These are phyloP conservation scores for Scheffersomyces stambukii DNA, from an alignment of 1,139 yeast genomes.

Conservation along the genomic window DNA sequence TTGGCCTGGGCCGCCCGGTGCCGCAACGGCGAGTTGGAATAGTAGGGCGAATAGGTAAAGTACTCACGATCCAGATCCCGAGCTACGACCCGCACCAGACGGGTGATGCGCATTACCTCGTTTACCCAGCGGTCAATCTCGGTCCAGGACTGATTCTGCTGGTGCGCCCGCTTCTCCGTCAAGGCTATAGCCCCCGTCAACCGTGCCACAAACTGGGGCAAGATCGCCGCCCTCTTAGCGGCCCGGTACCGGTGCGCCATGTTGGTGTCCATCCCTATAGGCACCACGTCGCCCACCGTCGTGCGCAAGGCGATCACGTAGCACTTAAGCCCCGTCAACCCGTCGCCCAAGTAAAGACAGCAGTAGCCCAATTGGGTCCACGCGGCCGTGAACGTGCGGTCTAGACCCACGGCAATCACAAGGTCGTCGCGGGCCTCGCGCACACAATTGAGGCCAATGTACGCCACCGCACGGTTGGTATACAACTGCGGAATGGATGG, in stretches of 20 bases:
- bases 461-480: constrained; percentile 42
- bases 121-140: constrained; percentile 21
- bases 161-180: constrained; percentile 39
- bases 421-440: constrained; percentile 40
- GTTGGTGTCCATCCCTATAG: constrained; percentile 17
- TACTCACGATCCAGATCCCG: constrained; percentile 24
- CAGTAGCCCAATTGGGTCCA: constrained; percentile 48
- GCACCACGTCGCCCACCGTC: constrained; percentile 29
- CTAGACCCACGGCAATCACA: constrained; percentile 27
- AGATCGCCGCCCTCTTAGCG: constrained; percentile 19
- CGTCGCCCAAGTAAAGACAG: constrained; percentile 39
- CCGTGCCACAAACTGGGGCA: constrained; percentile 41
- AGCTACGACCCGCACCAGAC: constrained; percentile 21
- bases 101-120: constrained; percentile 26
- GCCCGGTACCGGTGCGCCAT: constrained; percentile 18
- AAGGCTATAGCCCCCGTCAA: constrained; percentile 32
- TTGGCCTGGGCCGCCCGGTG: constrained; percentile 31
- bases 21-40: constrained; percentile 24
- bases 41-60: constrained; percentile 25
- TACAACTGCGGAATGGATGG: constrained; percentile 24
- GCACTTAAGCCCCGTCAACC: constrained; percentile 30
- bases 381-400: constrained; percentile 37
- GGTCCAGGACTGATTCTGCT: constrained; percentile 25
- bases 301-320: constrained; percentile 31
- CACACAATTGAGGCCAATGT: constrained; percentile 40